Evolutionary conservation across 371 early-diverging fungal species (phyloP).

Genomic region (Mortierella sp.): DNA sequence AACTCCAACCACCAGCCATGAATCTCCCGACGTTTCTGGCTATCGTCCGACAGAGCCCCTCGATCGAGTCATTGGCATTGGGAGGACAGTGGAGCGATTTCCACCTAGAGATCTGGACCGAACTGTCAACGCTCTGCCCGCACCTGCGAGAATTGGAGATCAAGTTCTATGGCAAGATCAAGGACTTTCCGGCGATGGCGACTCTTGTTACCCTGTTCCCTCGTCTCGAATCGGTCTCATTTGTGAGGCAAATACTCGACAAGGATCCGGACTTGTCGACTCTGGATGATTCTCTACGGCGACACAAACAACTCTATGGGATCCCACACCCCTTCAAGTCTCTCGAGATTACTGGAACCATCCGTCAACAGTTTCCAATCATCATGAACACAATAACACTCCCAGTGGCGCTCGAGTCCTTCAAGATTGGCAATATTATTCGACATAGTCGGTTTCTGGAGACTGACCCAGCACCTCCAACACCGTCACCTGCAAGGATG

Average conservation of each 20-base stretch:
- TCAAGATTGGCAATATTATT: slow-evolving; percentile 4
- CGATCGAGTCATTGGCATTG: background rate
- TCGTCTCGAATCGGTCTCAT: background rate
- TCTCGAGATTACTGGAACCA: background rate
- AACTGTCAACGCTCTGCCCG: background rate
- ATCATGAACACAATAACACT: background rate
- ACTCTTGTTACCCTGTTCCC: slow-evolving; percentile 1
- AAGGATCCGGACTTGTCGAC: slow-evolving; percentile 1
- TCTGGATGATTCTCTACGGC: background rate
- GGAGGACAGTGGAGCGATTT: background rate
- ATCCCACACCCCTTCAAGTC: background rate
- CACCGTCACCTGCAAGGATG: background rate
- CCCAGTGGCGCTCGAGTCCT: background rate
- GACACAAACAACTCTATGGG: background rate
- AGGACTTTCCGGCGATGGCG: background rate
- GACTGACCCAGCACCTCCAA: background rate
- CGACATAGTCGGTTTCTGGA: background rate
- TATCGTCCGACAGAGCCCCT: background rate
- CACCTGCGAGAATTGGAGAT: background rate
- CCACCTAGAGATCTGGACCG: background rate
- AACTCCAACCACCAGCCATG: slow-evolving; percentile 3
- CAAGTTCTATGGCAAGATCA: slow-evolving; percentile 1
- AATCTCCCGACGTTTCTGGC: background rate
- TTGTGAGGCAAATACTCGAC: background rate
- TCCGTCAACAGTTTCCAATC: background rate